Base-by-base conservation (phyloP, 345 rosid genomes). In the Trapa bicornis region DNA sequence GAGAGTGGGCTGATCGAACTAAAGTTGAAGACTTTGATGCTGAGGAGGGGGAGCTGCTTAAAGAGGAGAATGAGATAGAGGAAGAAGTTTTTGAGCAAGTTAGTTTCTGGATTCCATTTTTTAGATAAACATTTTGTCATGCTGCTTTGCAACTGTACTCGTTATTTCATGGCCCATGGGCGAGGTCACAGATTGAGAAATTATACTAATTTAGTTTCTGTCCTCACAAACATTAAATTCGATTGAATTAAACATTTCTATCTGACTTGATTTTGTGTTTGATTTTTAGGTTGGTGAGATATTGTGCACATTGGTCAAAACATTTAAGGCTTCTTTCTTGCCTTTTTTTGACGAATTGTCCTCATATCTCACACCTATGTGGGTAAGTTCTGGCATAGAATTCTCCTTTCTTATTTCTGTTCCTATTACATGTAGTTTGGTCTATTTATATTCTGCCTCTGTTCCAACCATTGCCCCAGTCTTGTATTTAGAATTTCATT, bases 81-180 rank as follows among this genome's bases (percentile, higher is more conserved):
- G 99, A 95, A 77, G 99, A 95, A 78, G 96, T 95, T 74, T 91
- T 95, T 79, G 99, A 95, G 74, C 99, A 95, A 81, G 99, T 95
- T 64, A 77, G 92, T 80, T 58, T 73, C n/a, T 32, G 36, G 36
- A 57, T 29, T 32, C 61, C 12, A 57, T 22, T 13, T 57, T 52
- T 52, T 52, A 52, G 36, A 29, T 22, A 33, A 2, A 6, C 2
- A 57, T 57, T 5, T 57, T 41, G 4, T 9, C 29, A 57, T 57
- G 61, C 61, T 57, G 61, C 8, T 57, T 4, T 57, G 36, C 29
- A 57, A 22, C 7, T 57, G 6, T 7, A 22, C 35, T 9, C 3
- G 16, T 42, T 41, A 16, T 64, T 64, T 41, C 43, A 41, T 41
- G 7, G 43, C 2, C 43, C 43, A 41, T 41, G 43, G 6, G 43